A percentile compares a stretch with the other conserved stretches of the same genome.
Evolutionary conservation across 1,284 basidiomycete species (phyloP).

Genomic region (Grifola frondosa): DNA sequence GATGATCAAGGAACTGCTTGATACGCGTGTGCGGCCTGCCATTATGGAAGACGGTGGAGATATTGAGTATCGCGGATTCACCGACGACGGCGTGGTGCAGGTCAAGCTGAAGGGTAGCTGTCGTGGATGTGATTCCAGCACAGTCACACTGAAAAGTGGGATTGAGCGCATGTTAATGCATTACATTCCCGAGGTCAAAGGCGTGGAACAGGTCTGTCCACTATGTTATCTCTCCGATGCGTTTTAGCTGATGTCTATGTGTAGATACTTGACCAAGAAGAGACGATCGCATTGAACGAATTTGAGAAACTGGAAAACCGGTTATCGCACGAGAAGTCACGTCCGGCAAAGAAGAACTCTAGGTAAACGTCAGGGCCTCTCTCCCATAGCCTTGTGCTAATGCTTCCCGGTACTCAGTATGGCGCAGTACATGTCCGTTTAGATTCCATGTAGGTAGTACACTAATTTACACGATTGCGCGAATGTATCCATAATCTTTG

Average conservation of each 20-base stretch:
- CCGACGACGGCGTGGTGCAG: conserved; percentile 58
- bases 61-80: conserved; percentile 80
- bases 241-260: background rate
- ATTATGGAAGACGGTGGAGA: conserved; percentile 97
- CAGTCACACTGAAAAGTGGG: conserved; percentile 93
- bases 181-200: conserved; percentile 96
- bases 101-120: conserved; percentile 97
- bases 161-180: conserved; percentile 99
- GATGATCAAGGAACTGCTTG: conserved; percentile 98
- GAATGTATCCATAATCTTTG: background rate
- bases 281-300: conserved; percentile 84
- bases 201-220: conserved; percentile 84
- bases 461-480: background rate
- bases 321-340: conserved; percentile 49
- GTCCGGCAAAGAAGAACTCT: conserved; percentile 40
- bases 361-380: conserved; percentile 34
- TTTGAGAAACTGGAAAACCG: conserved; percentile 90
- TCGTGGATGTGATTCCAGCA: conserved; percentile 89
- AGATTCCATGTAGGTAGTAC: too few relatives aligned
- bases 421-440: conserved; percentile 72
- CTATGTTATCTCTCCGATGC: background rate
- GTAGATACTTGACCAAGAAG: conserved; percentile 89
- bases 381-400: conserved; percentile 6
- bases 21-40: conserved; percentile 92
- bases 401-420: conserved; percentile 43